Evolutionary conservation across 2,329 filamentous ascomycete species (phyloP).

Genomic region (Zasmidium citrigriseum): DNA sequence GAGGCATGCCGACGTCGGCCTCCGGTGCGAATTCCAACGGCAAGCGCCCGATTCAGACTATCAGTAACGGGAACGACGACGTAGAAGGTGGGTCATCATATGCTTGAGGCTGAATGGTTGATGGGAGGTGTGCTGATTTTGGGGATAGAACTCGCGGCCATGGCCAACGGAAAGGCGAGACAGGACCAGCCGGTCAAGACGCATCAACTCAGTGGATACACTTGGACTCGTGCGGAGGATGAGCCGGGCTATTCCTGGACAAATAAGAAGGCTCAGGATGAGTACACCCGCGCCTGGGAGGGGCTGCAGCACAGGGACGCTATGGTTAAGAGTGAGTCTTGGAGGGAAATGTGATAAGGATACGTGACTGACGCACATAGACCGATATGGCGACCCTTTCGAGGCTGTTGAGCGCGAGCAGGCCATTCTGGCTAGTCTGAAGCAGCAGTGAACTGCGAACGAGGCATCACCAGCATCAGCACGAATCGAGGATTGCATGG

Average conservation of each 20-base stretch:
- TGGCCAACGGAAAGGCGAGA: slow-evolving; percentile 23
- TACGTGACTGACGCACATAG: slow-evolving; percentile 14
- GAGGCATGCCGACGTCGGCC: slow-evolving; percentile 23
- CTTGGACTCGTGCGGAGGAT: slow-evolving; percentile 40
- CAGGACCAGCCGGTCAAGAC: slow-evolving; percentile 27
- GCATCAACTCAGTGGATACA: slow-evolving; percentile 33
- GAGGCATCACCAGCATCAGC: background rate
- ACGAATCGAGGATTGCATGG: background rate
- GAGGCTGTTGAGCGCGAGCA: slow-evolving; percentile 36
- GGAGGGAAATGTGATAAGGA: background rate
- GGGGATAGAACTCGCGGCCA: slow-evolving; percentile 21
- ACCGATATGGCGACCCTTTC: slow-evolving; percentile 38
- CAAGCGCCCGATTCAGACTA: slow-evolving; percentile 38
- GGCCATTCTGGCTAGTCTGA: slow-evolving; percentile 23
- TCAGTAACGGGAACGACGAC: slow-evolving; percentile 34
- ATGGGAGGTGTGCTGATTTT: background rate
- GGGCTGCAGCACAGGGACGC: slow-evolving; percentile 52
- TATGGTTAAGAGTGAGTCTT: slow-evolving; percentile 34
- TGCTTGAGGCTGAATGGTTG: background rate
- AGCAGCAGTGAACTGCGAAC: slow-evolving; percentile 4
- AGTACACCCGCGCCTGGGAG: slow-evolving; percentile 53
- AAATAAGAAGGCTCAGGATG: slow-evolving; percentile 59
- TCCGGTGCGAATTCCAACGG: slow-evolving; percentile 38
- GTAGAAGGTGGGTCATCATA: slow-evolving; percentile 18
- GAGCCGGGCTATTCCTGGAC: slow-evolving; percentile 55